A percentile compares a stretch with the other conserved stretches of the same genome.
Evolutionary conservation across 352 stramenopile genomes (phyloP).

Genomic region (Blastocystis hominis): DNA sequence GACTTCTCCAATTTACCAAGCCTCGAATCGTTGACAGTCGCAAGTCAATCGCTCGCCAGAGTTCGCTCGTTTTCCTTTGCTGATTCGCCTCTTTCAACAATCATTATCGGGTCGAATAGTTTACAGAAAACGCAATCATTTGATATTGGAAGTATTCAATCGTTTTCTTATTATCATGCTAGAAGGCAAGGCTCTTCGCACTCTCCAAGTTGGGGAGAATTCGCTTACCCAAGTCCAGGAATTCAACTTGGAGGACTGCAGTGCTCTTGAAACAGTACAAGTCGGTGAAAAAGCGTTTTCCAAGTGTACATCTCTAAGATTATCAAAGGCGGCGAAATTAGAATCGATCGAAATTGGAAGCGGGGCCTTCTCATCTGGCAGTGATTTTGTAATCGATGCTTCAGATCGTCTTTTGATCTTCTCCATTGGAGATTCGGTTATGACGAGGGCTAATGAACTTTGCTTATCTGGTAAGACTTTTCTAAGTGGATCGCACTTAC

Average conservation of each 20-base stretch:
- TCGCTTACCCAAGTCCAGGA: not conserved
- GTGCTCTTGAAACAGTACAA: not conserved
- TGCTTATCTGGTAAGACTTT: not conserved
- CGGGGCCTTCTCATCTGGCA: not conserved
- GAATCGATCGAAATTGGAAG: not conserved
- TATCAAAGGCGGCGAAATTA: not conserved
- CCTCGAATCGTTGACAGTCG: not conserved
- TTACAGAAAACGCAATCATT: not conserved
- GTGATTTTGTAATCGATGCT: not conserved
- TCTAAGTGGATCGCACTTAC: not conserved
- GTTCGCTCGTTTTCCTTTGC: not conserved
- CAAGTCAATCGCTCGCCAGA: not conserved
- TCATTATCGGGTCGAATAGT: not conserved
- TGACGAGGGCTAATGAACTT: not conserved
- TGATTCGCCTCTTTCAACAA: not conserved
- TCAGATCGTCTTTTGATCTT: not conserved
- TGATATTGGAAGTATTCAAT: not conserved
- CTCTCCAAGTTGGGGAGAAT: not conserved
- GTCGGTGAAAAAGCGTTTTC: not conserved
- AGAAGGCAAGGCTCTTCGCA: not conserved
- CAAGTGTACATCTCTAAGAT: not conserved
- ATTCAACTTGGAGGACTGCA: not conserved
- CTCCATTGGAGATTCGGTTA: not conserved
- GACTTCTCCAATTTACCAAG: not conserved
- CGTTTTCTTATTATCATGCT: not conserved